Evolutionary conservation across 2,329 filamentous ascomycete genomes (phyloP).

Genomic region (Pseudohalonectria lignicola): DNA sequence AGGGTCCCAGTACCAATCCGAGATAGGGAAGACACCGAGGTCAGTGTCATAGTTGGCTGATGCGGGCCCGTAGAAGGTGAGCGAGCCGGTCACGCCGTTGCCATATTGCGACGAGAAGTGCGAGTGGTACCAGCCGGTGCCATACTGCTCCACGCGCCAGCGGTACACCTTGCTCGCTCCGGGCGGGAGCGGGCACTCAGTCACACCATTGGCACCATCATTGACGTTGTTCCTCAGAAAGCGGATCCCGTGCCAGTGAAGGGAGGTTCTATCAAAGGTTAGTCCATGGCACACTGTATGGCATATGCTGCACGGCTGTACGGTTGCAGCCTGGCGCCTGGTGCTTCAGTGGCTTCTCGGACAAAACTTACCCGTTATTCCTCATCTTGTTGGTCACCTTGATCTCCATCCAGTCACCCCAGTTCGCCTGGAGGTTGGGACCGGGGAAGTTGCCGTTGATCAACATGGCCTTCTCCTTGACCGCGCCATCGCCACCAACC

Average conservation of each 20-base stretch:
- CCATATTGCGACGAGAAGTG: constrained; percentile 35
- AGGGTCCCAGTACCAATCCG: constrained; percentile 36
- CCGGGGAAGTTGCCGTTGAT: constrained; percentile 7
- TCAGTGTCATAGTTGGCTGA: constrained; percentile 35
- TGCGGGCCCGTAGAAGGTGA: constrained; percentile 32
- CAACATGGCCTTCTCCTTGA: constrained; percentile 8
- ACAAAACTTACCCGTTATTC: too few relatives aligned
- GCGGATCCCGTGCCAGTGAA: constrained; percentile 37
- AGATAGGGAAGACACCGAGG: constrained; percentile 36
- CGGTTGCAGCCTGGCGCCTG: too few relatives aligned
- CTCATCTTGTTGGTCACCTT: constrained; percentile 10
- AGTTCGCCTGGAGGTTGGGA: constrained; percentile 1
- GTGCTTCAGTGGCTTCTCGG: too few relatives aligned
- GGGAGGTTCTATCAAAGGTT: constrained; percentile 14
- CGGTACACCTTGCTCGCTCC: constrained; percentile 21
- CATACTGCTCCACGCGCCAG: constrained; percentile 24
- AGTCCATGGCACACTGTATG: too few relatives aligned
- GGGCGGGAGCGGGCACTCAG: constrained; percentile 29
- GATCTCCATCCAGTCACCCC: constrained; percentile 8
- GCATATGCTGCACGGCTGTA: neutral
- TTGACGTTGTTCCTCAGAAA: constrained; percentile 27
- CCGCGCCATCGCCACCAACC: constrained; percentile 8
- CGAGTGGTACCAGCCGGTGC: constrained; percentile 32
- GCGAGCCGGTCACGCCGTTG: constrained; percentile 37
- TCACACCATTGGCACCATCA: constrained; percentile 31